Base-by-base conservation (phyloP, 2,329 filamentous ascomycete species). In the Alternaria triticina region DNA sequence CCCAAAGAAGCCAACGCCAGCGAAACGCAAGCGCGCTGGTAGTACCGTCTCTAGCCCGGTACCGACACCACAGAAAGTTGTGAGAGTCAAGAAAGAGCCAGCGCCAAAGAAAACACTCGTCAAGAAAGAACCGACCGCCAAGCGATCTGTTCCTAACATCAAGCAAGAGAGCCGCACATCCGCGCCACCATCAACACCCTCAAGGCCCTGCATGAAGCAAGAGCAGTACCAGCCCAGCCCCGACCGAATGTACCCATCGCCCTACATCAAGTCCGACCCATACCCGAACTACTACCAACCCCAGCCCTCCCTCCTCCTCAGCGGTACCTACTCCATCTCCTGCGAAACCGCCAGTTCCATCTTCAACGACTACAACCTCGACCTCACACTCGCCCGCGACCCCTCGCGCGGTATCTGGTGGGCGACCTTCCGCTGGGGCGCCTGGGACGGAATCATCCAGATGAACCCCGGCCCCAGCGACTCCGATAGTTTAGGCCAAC, bases 391-490 rank as follows among this genome's bases (percentile, higher is more conserved):
- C 36, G 55, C 46, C 43, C 33, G 12, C 3, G 63, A 71, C 28
- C 4, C 49, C 30, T 7, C 46, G 3, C 75, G 74, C 15, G 80
- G 80, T 12, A 72, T 70, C 6, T 78, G 86, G 8, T 87, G 85
- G 84, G 84, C 82, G 0, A 71, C 66, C 1, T 86, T 86, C 65
- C 75, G 82, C 46, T 75, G 85, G 5, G 82, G 81, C 1, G 58
- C 81, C 8, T 75, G 83, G 40, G 61, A 75, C 43, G 83, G 84
- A 1, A 70, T 86, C 4, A 70, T 86, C n/a, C 75, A 77, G 33
- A 75, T 86, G 58, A 62, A 70, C 27, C 68, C 65, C 12, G 67
- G 57, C 6, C 71, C 66, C 23, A 63, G 20, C 28, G 40, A 51
- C 0, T 71, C 74, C 30, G 22, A 49, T 1, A 51, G 50, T 3